Evolutionary conservation across 1,284 basidiomycete genomes (phyloP).

Genomic region (Pholiota adiposa): DNA sequence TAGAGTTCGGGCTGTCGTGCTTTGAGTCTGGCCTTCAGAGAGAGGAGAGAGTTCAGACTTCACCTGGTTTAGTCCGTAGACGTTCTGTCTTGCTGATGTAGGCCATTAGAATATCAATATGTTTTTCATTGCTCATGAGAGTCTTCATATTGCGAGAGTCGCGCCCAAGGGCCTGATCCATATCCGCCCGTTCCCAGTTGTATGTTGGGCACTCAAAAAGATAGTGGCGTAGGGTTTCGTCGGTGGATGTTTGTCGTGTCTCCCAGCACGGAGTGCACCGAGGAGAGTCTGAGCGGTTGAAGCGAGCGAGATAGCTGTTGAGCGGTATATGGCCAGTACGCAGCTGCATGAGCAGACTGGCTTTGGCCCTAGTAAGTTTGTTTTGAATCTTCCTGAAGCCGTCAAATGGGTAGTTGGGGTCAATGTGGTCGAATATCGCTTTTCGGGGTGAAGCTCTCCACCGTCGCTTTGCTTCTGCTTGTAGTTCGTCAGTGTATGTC

Average conservation of each 20-base stretch:
- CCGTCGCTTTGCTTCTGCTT: too few species aligned
- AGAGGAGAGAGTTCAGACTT: too few species aligned
- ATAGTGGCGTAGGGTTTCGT: not conserved
- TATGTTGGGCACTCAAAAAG: not conserved
- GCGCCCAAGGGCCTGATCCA: not conserved
- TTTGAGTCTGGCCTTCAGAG: too few species aligned
- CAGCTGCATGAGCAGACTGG: not conserved
- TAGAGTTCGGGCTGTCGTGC: too few species aligned
- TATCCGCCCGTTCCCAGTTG: not conserved
- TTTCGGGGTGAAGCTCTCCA: not conserved
- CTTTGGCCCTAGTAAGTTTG: not conserved
- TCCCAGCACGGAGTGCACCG: not conserved
- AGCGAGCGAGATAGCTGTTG: not conserved
- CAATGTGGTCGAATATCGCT: not conserved
- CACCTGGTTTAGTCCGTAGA: not conserved
- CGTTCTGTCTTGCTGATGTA: not conserved
- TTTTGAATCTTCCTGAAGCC: too few species aligned
- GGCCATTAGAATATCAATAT: not conserved
- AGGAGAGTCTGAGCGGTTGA: not conserved
- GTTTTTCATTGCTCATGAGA: not conserved
- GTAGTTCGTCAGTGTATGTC: too few species aligned
- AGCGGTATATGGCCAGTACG: constrained; percentile 3
- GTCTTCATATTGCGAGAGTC: not conserved
- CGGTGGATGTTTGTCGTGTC: not conserved
- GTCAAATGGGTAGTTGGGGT: not conserved